phyloP scores from a whole-genome alignment of 1,284 basidiomycete genomes.

The Puccinia coronata region DNA sequence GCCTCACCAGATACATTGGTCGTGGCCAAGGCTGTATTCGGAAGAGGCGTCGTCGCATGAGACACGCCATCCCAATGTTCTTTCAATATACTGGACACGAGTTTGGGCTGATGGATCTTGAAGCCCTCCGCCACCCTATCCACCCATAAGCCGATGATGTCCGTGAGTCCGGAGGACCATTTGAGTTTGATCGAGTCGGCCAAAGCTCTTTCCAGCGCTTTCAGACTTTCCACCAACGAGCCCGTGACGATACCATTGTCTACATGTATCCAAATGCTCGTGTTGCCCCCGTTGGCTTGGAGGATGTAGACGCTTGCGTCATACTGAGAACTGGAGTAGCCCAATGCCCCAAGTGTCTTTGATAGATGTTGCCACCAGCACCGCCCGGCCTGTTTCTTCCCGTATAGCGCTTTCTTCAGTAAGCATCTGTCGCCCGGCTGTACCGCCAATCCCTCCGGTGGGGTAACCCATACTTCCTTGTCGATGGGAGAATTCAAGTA shows the following conservation, averaged over 20 bases:
- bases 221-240: not conserved
- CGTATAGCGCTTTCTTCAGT: not conserved
- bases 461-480: not conserved
- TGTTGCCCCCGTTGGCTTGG: not conserved
- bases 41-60: not conserved
- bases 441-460: not conserved
- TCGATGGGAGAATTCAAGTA: conserved; percentile 7
- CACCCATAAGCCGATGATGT: not conserved
- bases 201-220: not conserved
- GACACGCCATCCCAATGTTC: not conserved
- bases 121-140: not conserved
- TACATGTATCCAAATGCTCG: conserved; percentile 5
- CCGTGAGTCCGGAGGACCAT: not conserved
- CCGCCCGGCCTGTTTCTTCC: no score
- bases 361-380: conserved; percentile 12
- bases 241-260: conserved; percentile 7
- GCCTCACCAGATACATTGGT: not conserved
- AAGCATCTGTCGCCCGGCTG: not conserved
- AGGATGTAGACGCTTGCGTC: conserved; percentile 5
- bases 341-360: not conserved
- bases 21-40: not conserved
- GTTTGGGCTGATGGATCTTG: not conserved
- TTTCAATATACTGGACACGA: not conserved
- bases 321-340: not conserved
- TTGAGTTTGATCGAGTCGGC: not conserved